Conservation (phyloP, 129 eudicot species). For the Lactuca sativa region DNA sequence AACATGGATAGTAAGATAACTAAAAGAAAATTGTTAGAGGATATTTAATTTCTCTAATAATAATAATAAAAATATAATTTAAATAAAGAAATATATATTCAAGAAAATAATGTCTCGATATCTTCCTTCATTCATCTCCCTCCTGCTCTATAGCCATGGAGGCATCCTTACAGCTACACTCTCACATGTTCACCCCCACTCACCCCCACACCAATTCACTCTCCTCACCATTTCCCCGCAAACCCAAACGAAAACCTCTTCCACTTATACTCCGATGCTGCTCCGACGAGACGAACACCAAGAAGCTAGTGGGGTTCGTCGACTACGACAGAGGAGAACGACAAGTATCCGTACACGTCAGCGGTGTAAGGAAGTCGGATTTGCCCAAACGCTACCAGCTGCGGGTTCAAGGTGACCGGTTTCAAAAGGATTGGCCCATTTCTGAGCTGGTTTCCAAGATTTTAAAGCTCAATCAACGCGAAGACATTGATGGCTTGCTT, state of each 20-base stretch:
- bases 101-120: too few species aligned
- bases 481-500: slow-evolving; percentile 70
- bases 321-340: slow-evolving; percentile 84
- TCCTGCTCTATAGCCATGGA: slow-evolving; percentile 28
- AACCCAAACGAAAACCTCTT: slow-evolving; percentile 17
- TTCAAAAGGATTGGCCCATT: slow-evolving; percentile 88
- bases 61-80: too few species aligned
- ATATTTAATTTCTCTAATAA: too few species aligned
- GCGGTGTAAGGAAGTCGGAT: slow-evolving; percentile 64
- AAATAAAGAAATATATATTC: too few species aligned
- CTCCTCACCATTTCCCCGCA: slow-evolving; percentile 2
- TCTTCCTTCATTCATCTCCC: background rate
- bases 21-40: too few species aligned
- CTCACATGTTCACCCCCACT: slow-evolving; percentile 23
- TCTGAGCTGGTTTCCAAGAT: slow-evolving; percentile 67
- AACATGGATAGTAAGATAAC: too few species aligned
- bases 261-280: slow-evolving; percentile 10
- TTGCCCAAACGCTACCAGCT: slow-evolving; percentile 55
- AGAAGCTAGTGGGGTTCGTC: slow-evolving; percentile 52
- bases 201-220: slow-evolving; percentile 16
- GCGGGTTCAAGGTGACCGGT: slow-evolving; percentile 58
- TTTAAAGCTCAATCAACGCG: slow-evolving; percentile 46
- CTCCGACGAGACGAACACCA: slow-evolving; percentile 22
- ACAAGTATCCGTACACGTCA: slow-evolving; percentile 41
- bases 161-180: slow-evolving; percentile 17